Evolutionary conservation across 2,329 filamentous ascomycete species (phyloP), one percentile per base, ranked within the genome.

Genomic region (Spiromastix sp.): DNA sequence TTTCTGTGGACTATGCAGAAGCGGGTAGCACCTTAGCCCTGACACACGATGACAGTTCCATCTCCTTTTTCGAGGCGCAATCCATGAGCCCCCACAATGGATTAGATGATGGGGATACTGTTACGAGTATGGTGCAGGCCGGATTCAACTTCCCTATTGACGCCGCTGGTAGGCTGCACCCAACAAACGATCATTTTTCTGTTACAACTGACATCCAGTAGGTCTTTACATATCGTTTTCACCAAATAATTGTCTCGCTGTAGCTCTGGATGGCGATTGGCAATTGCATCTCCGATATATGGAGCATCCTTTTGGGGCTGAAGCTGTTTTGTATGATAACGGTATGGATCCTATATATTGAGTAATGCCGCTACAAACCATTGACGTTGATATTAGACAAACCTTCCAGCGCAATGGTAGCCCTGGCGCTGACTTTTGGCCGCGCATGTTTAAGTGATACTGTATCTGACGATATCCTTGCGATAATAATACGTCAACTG

Each of bases 61-160:
- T 93, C 3, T 79, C 91, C 46, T 84, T 89, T 56, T 76, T 84
- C 37, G 82, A 93, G 50, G 74, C 85, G 8, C 68, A 72, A 31
- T 82, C 75, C 0, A 80, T 93, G 71, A 68, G 75, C 4, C 70
- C 79, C 35, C 64, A 87, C 1, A 77, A 74, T 42, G 70, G 72
- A 4, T 72, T 80, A 37, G 68, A 71, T 18, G 79, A 81, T 47
- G 60, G 74, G 5, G 71, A 75, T 28, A 75, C 67, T 30, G 74
- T 93, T 20, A 75, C 72, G 42, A 81, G 76, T 38, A 67, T 93
- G 18, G 67, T 79, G 18, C 84, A 94, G 55, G 77, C 79, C 30
- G 85, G 85, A 2, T 93, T 93, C 56, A 68, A 71, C 5, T 91
- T 82, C 51, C 58, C 71, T 3, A 68, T 78, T 11, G 72, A 77